A percentile compares a stretch with the other conserved stretches of the same genome.
Conservation (phyloP, 768 basidiomycete genomes). For the Epithele typhae region DNA sequence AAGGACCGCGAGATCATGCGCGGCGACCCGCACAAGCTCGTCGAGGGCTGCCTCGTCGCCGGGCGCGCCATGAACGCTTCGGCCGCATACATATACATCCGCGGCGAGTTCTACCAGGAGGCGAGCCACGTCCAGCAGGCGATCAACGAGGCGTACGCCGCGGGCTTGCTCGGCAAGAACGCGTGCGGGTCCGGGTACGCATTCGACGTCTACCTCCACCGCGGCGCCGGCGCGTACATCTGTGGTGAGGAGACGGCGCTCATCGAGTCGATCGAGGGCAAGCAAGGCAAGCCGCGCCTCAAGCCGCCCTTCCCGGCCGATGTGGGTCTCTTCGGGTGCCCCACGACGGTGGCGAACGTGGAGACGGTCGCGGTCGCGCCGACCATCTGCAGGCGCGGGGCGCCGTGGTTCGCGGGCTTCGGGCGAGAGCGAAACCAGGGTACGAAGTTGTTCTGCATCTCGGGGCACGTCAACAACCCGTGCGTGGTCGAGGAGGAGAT, state of each 20-base stretch:
- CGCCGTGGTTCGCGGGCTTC: conserved; percentile 88
- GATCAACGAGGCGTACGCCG: conserved; percentile 90
- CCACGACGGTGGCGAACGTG: conserved; percentile 96
- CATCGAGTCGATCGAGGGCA: conserved; percentile 95
- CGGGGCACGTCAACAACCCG: conserved; percentile 97
- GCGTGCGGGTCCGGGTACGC: conserved; percentile 88
- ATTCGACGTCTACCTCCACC: conserved; percentile 99
- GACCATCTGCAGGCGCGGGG: conserved; percentile 89
- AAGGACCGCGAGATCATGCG: conserved; percentile 98
- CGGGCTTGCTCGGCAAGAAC: conserved; percentile 83
- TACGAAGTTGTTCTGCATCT: conserved; percentile 96
- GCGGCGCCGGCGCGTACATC: conserved; percentile 97
- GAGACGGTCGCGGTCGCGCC: conserved; percentile 98
- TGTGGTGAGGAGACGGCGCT: conserved; percentile 98
- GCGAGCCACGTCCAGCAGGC: conserved; percentile 92
- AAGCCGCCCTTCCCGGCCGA: conserved; percentile 99
- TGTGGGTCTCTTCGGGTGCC: conserved; percentile 95
- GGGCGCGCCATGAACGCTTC: conserved; percentile 96
- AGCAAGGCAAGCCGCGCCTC: conserved; percentile 95
- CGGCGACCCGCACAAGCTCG: conserved; percentile 96
- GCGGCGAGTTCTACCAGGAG: conserved; percentile 97
- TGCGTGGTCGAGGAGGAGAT: conserved; percentile 99
- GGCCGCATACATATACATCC: conserved; percentile 99
- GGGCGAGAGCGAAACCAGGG: conserved; percentile 91
- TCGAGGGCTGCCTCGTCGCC: conserved; percentile 96